Percentiles rank a stretch among this genome's conserved stretches.
phyloP scores from a whole-genome alignment of 176 grass and related monocot species.

The Otatea glauca region DNA sequence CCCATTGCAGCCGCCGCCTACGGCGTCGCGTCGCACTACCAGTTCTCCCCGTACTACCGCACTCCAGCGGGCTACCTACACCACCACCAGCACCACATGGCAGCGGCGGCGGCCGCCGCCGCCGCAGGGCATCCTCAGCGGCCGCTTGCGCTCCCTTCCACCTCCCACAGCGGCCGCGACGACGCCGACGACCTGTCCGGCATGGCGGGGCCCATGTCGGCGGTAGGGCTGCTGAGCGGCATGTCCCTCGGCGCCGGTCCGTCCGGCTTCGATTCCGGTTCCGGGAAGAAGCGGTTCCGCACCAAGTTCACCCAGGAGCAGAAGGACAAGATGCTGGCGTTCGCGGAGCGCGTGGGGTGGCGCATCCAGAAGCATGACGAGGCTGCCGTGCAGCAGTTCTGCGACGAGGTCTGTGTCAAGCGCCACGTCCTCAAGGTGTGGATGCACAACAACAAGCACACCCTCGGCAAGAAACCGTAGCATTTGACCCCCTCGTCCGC shows the following conservation, averaged over 20 bases:
- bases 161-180: constrained; percentile 53
- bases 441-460: constrained; percentile 99
- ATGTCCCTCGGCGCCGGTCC: constrained; percentile 46
- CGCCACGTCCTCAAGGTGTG: constrained; percentile 96
- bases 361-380: constrained; percentile 98
- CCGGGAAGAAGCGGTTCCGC: constrained; percentile 84
- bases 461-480: constrained; percentile 84
- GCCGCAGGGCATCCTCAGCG: constrained; percentile 20
- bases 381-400: constrained; percentile 85
- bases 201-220: constrained; percentile 49
- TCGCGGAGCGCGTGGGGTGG: constrained; percentile 88
- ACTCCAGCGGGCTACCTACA: constrained; percentile 65
- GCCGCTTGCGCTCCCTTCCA: constrained; percentile 61
- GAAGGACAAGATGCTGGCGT: constrained; percentile 90
- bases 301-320: constrained; percentile 96
- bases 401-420: constrained; percentile 75
- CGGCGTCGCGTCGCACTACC: constrained; percentile 48
- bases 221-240: constrained; percentile 40
- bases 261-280: constrained; percentile 52
- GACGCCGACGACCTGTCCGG: constrained; percentile 55
- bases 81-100: constrained; percentile 45
- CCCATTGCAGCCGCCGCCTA: constrained; percentile 50
- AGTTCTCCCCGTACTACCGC: constrained; percentile 68
- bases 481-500: neutral
- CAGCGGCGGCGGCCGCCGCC: neutral